Evolutionary conservation across 345 rosid genomes (phyloP).

Genomic region (Raphanus sativus): DNA sequence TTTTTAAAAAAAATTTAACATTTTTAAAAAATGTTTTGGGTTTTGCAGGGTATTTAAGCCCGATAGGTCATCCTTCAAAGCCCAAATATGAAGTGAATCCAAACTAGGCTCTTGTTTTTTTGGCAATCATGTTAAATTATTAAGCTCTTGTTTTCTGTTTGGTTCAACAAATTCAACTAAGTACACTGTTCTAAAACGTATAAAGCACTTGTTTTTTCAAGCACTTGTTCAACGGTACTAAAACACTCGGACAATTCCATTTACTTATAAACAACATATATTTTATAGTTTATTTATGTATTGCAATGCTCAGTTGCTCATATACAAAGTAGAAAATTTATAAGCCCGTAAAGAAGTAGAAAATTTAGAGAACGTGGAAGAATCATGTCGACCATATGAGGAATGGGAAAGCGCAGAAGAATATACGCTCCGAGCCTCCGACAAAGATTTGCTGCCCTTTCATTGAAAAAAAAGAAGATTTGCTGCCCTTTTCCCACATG

Average conservation of each 20-base stretch:
- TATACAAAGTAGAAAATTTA: not conserved
- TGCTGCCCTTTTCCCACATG: slow-evolving; percentile 5
- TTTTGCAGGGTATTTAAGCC: not conserved
- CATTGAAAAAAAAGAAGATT: no score
- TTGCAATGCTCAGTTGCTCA: not conserved
- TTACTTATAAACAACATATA: not conserved
- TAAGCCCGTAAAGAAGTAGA: not conserved
- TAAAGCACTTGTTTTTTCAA: not conserved
- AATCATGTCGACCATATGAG: slow-evolving; percentile 39
- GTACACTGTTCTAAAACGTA: not conserved
- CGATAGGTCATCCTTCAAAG: not conserved
- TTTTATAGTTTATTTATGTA: not conserved
- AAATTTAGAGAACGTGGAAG: slow-evolving; percentile 33
- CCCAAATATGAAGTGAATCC: not conserved
- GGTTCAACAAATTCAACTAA: not conserved
- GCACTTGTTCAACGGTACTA: not conserved
- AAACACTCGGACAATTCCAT: not conserved
- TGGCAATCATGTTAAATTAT: not conserved
- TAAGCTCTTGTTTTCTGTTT: not conserved
- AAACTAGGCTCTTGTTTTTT: not conserved
- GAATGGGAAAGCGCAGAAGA: slow-evolving; percentile 33
- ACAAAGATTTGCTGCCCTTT: slow-evolving; percentile 54
- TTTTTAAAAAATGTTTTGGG: not conserved
- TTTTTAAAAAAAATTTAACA: no score
- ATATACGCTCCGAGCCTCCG: slow-evolving; percentile 59